Evolutionary conservation across 2,329 filamentous ascomycete species (phyloP), one percentile per base, ranked within the genome.

Genomic region (Zymoseptoria tritici): DNA sequence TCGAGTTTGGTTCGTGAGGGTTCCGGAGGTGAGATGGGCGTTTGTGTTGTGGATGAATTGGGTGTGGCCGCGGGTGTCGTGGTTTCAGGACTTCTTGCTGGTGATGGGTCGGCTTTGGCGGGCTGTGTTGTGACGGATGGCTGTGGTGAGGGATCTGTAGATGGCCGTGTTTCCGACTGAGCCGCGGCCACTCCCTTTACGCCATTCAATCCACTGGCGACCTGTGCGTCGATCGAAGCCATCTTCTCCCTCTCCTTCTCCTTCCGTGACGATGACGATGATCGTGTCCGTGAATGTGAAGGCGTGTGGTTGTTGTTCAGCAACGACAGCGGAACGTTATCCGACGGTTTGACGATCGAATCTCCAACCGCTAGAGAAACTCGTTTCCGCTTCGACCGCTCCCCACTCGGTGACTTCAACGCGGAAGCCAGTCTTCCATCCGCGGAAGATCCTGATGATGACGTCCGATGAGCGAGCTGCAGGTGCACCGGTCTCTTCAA

Each of bases 281-380:
- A 65, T 16, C 63, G 58, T n/a, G 60, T 66, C 9, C 67, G 62
- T 4, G 70, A 73, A 56, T 71, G 71, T 11, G 70, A 73, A 11
- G 69, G 64, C 42, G 70, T 64, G 54, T 59, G 62, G 49, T 62
- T 71, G 59, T 65, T 70, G 19, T 62, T 67, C 21, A 55, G 65
- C 57, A 67, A 57, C 1, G 61, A 59, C 4, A 63, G 20, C 11
- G 71, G 68, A 20, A 73, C 68, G 57, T 71, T 72, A 31, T 74
- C 72, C 21, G 66, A 69, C 9, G 72, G 72, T 13, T 69, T 69
- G 5, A 74, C 72, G 54, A 74, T 71, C 7, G 60, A 65, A 59
- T 73, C 70, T 31, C 71, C 72, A 2, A 74, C 68, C 1, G 72
- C 68, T 19, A 74, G 56, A 7, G 71, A 74, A 1, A 74, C 72